A percentile compares a stretch with the other conserved stretches of the same genome.
These are phyloP conservation scores for Sistotremastrum niveocremeum DNA, from an alignment of 768 basidiomycete genomes.

Conservation along the genomic window DNA sequence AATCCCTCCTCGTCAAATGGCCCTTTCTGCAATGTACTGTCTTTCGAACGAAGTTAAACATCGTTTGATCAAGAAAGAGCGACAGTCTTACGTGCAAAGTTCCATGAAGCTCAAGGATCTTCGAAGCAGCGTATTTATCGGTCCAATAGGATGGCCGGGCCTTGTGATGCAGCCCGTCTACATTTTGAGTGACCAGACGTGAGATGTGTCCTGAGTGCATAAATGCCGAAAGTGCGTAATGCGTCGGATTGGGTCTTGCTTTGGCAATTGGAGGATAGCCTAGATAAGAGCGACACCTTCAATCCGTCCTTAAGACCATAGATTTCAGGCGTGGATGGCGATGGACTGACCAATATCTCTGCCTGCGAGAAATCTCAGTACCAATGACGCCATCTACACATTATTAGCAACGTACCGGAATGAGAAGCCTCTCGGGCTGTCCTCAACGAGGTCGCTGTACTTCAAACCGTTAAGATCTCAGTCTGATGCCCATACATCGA, in stretches of 20 bases:
- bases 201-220: conserved; percentile 51
- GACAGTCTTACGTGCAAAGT: conserved; percentile 53
- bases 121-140: conserved; percentile 20
- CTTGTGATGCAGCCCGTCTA: conserved; percentile 90
- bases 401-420: conserved; percentile 42
- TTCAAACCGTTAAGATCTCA: conserved; percentile 17
- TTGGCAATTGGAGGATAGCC: conserved; percentile 84
- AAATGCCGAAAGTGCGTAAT: conserved; percentile 75
- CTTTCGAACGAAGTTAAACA: conserved; percentile 18
- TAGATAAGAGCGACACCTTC: conserved; percentile 57
- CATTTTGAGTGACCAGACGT: conserved; percentile 65
- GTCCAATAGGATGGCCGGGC: conserved; percentile 39
- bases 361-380: conserved; percentile 27
- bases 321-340: conserved; percentile 9
- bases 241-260: conserved; percentile 76
- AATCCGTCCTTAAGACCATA: neutral
- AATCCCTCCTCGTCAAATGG: conserved; percentile 50
- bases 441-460: conserved; percentile 74
- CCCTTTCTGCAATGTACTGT: conserved; percentile 66
- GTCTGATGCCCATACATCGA: neutral
- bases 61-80: neutral
- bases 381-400: conserved; percentile 1
- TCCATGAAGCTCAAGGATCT: conserved; percentile 79
- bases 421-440: conserved; percentile 47
- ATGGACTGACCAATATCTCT: conserved; percentile 64